These are phyloP conservation scores for Boletus mariae DNA, from an alignment of 1,284 basidiomycete genomes.

Conservation along the genomic window DNA sequence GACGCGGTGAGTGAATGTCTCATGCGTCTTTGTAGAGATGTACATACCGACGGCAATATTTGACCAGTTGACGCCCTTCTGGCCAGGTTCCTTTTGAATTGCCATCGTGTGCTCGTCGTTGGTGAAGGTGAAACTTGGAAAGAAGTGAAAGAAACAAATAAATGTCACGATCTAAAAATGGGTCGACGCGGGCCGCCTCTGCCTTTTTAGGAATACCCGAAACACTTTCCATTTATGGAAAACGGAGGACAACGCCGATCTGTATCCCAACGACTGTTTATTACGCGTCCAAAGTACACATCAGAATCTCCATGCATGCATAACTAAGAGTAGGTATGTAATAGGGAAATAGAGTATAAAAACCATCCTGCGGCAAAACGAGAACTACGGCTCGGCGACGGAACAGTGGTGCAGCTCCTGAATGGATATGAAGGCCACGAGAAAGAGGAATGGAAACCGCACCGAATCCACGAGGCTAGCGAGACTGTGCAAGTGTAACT, in stretches of 20 bases:
- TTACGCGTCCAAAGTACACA: slow-evolving; percentile 26
- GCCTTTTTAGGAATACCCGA: slow-evolving; percentile 8
- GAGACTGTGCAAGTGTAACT: not conserved
- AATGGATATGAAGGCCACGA: slow-evolving; percentile 25
- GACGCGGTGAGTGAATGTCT: slow-evolving; percentile 17
- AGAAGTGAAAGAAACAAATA: slow-evolving; percentile 12
- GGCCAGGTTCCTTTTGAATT: slow-evolving; percentile 77
- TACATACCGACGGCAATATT: slow-evolving; percentile 94
- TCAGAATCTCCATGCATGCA: slow-evolving; percentile 20
- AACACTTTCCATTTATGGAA: slow-evolving; percentile 5
- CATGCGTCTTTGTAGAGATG: slow-evolving; percentile 3
- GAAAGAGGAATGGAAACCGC: slow-evolving; percentile 23
- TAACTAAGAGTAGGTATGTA: slow-evolving; percentile 27
- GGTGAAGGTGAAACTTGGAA: slow-evolving; percentile 15
- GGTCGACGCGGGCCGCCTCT: not conserved
- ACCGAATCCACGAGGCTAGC: slow-evolving; percentile 34
- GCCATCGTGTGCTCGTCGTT: slow-evolving; percentile 51
- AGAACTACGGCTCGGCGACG: not conserved
- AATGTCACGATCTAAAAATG: slow-evolving; percentile 20
- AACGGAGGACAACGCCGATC: not conserved
- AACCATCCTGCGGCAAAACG: slow-evolving; percentile 6
- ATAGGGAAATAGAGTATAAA: slow-evolving; percentile 28
- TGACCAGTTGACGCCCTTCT: slow-evolving; percentile 96
- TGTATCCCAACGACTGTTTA: not conserved
- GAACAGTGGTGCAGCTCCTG: slow-evolving; percentile 1